phyloP scores from a whole-genome alignment of 192 early-diverging fungal genomes.

The Coemansia sp. region DNA sequence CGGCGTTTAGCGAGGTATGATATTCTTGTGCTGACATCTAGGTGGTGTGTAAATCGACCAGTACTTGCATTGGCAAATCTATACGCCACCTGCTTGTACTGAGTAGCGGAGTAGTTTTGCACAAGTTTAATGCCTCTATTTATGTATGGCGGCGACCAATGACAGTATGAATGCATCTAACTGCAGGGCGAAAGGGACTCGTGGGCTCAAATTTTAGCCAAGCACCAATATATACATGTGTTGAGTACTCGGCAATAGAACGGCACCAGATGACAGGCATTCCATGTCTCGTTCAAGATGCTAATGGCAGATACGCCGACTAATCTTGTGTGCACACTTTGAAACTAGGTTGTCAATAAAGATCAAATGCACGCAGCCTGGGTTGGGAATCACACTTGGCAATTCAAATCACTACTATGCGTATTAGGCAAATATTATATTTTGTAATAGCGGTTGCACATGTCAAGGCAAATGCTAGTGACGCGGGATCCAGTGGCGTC shows the following conservation, averaged over 20 bases:
- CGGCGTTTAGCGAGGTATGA: not conserved
- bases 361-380: not conserved
- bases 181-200: not conserved
- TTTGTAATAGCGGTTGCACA: not conserved
- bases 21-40: not conserved
- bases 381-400: not conserved
- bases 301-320: not conserved
- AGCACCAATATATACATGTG: not conserved
- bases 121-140: not conserved
- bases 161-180: not conserved
- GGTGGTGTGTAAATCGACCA: not conserved
- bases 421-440: not conserved
- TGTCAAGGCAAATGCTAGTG: not conserved
- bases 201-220: not conserved
- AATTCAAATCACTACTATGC: not conserved
- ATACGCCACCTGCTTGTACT: not conserved
- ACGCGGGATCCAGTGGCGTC: not conserved
- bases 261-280: not conserved
- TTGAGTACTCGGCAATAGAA: not conserved
- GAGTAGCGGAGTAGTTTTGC: not conserved
- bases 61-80: conserved; percentile 6
- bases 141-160: not conserved
- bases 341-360: not conserved
- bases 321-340: not conserved
- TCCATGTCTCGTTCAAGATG: not conserved